These are phyloP conservation scores for Mycena alexandri DNA, from an alignment of 768 basidiomycete species.

Conservation along the genomic window DNA sequence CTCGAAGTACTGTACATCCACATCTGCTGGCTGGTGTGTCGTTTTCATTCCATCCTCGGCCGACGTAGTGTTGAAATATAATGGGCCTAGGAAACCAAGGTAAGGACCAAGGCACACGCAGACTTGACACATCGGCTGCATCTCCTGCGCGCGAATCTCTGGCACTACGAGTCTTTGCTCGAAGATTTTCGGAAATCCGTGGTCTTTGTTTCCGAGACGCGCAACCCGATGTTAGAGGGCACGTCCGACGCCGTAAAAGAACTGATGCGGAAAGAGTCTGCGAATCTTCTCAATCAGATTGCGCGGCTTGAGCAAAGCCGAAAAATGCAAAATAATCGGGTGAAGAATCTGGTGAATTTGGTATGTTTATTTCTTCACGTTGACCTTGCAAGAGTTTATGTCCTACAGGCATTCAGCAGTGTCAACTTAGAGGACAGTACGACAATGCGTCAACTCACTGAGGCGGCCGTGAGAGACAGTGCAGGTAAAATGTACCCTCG, in stretches of 20 bases:
- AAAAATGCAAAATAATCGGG: constrained; percentile 55
- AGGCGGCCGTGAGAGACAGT: constrained; percentile 58
- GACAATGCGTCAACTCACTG: constrained; percentile 55
- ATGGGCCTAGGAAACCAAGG: constrained; percentile 57
- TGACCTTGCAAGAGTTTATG: neutral
- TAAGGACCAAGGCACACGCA: constrained; percentile 55
- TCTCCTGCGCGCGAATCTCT: constrained; percentile 67
- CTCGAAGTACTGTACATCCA: constrained; percentile 65
- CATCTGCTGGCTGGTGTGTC: constrained; percentile 59
- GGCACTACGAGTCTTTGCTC: constrained; percentile 67
- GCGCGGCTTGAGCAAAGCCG: constrained; percentile 58
- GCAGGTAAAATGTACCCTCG: constrained; percentile 45
- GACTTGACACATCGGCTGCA: constrained; percentile 66
- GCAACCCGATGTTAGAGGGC: constrained; percentile 59
- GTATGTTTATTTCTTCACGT: constrained; percentile 41
- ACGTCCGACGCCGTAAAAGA: constrained; percentile 33
- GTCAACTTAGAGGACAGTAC: constrained; percentile 64
- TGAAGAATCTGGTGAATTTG: constrained; percentile 66
- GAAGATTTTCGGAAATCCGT: constrained; percentile 67
- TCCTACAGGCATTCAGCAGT: constrained; percentile 58
- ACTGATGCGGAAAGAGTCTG: constrained; percentile 58
- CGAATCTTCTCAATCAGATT: constrained; percentile 63
- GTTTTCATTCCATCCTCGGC: constrained; percentile 10
- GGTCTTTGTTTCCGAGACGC: constrained; percentile 60
- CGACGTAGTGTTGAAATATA: constrained; percentile 6